These are phyloP conservation scores for Apiospora arundinis DNA, from an alignment of 2,329 filamentous ascomycete species.

Conservation along the genomic window DNA sequence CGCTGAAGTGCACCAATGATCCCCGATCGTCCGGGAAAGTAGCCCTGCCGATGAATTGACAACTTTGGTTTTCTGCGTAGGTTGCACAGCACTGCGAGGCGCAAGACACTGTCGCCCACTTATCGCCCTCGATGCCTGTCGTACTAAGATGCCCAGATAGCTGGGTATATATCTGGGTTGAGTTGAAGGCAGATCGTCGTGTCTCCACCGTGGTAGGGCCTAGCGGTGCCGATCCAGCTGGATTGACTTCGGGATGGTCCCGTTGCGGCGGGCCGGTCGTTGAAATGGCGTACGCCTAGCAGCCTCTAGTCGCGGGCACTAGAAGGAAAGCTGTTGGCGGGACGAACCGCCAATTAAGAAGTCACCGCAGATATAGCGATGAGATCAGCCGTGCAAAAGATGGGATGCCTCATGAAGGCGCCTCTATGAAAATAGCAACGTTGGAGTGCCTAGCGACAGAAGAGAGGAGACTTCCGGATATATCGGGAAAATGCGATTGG, in stretches of 20 bases:
- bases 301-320: neutral
- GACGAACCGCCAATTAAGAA: neutral
- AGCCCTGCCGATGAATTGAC: neutral
- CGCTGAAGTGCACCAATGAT: neutral
- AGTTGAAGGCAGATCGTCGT: neutral
- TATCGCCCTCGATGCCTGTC: neutral
- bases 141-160: neutral
- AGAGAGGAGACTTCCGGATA: neutral
- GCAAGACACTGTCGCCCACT: neutral
- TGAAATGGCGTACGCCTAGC: neutral
- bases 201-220: slow-evolving; percentile 7
- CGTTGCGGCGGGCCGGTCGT: slow-evolving; percentile 5
- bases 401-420: neutral
- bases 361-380: neutral
- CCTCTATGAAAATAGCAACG: neutral
- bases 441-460: neutral
- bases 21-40: neutral
- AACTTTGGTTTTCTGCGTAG: neutral
- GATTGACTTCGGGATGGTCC: neutral
- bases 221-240: neutral
- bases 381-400: neutral
- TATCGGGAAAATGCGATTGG: neutral
- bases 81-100: neutral
- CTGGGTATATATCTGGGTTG: neutral
- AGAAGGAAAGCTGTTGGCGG: neutral